Base-by-base conservation (phyloP, 768 basidiomycete species). In the Suillus subluteus region DNA sequence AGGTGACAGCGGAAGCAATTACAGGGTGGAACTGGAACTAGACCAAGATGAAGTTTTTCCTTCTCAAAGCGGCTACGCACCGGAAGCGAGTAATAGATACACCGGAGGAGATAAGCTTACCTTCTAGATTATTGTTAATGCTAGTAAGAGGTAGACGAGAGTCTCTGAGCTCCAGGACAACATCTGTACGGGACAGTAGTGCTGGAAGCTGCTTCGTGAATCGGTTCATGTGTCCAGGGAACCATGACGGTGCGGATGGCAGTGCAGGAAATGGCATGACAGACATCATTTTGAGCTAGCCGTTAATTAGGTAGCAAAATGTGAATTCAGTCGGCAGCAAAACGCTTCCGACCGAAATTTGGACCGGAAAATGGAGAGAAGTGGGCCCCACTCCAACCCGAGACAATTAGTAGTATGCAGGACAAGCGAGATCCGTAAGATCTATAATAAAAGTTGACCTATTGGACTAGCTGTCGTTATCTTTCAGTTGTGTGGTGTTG, bases 81-180 rank as follows among this genome's bases (percentile, higher is more conserved):
- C 73, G 75, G 78, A 72, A 70, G 72, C 72, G 62, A 62, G 64
- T 62, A n/a, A 41, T 58, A 48, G 46, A 32, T 35, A 72, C 69
- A 71, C 40, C 68, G 71, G 69, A 74, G 76, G 67, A 72, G 64
- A 66, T 67, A 64, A 61, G 65, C 87, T 74, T 79, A 91, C 90
- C 87, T 85, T 99, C 96, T 65, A 99, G 86, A 21, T 87, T 88
- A 65, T 89, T 86, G 77, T 99, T 99, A 76, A 99, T 93, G 71
- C 94, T 96, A 26, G 96, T 96, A 68, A 99, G 82, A 7, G 97
- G 97, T 63, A 99, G 83, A 38, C 97, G 88, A 15, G 96, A 88
- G 80, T 99, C 97, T 73, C 97, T 86, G 37, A 96, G 88, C 81
- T 99, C 97, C 68, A 99, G 90, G 62, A 99, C 93, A 64, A 99